Evolutionary conservation across 208 protist genomes (phyloP).

Genomic region (Crithidia thermophila): DNA sequence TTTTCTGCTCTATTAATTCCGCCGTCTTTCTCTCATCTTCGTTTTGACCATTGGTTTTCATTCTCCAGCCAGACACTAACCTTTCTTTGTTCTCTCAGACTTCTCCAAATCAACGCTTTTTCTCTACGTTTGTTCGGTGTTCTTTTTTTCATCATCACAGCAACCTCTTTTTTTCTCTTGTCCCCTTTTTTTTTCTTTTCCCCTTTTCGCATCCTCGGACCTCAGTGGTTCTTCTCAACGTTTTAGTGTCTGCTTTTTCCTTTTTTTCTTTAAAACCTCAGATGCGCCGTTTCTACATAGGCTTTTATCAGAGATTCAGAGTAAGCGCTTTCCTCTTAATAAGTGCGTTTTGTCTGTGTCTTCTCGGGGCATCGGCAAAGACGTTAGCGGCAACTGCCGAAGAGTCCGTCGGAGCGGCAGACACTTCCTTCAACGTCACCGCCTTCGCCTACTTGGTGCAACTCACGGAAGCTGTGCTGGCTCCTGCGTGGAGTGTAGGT

Average conservation of each 20-base stretch:
- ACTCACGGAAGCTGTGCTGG: constrained; percentile 29
- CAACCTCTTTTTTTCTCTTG: constrained; percentile 2
- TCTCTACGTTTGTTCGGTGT: not conserved
- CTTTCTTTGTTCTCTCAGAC: not conserved
- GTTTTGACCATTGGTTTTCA: not conserved
- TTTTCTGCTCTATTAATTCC: not conserved
- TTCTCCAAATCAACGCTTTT: not conserved
- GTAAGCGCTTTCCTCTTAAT: too few relatives aligned
- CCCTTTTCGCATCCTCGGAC: not conserved
- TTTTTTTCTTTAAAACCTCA: too few relatives aligned
- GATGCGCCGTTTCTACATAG: too few relatives aligned
- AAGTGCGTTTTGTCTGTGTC: too few relatives aligned
- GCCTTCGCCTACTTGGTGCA: constrained; percentile 14
- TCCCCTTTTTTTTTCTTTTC: constrained; percentile 10
- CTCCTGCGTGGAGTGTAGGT: constrained; percentile 25
- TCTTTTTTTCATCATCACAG: constrained; percentile 7
- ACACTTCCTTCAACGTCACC: not conserved
- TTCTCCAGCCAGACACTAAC: not conserved
- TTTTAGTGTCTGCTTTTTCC: not conserved
- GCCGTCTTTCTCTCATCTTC: not conserved
- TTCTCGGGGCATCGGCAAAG: constrained; percentile 44
- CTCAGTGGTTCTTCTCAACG: constrained; percentile 8
- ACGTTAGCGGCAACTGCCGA: constrained; percentile 54
- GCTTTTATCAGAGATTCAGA: too few relatives aligned
- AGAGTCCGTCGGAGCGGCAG: not conserved